A percentile compares a stretch with the other conserved stretches of the same genome.
Evolutionary conservation across 257 asterid species (phyloP).

Genomic region (Primulina tabacum): DNA sequence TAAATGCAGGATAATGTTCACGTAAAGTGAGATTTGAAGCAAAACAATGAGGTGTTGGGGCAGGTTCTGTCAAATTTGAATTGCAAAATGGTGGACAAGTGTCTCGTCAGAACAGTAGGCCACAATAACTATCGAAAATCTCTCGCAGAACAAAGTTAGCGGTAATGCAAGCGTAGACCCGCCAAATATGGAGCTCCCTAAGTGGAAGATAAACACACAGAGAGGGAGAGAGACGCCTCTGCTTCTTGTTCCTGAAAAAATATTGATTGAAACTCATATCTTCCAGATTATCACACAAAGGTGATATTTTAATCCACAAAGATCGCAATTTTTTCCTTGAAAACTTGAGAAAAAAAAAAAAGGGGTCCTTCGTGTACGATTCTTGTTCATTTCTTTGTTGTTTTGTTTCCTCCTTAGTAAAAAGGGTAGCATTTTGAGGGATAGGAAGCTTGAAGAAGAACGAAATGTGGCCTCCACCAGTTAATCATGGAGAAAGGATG

Average conservation of each 20-base stretch:
- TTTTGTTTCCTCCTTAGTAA: neutral
- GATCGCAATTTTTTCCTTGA: slow-evolving; percentile 1
- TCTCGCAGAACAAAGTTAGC: slow-evolving; percentile 23
- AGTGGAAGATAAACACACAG: slow-evolving; percentile 15
- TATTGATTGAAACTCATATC: slow-evolving; percentile 22
- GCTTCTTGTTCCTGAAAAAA: slow-evolving; percentile 16
- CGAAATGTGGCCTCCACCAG: slow-evolving; percentile 33
- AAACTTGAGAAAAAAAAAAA: neutral
- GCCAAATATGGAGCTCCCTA: slow-evolving; percentile 53
- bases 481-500: slow-evolving; percentile 28
- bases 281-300: slow-evolving; percentile 21
- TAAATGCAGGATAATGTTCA: too few species aligned
- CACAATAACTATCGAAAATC: slow-evolving; percentile 26
- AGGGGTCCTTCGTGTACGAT: neutral
- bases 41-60: too few species aligned
- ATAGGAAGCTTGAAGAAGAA: slow-evolving; percentile 3
- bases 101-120: slow-evolving; percentile 31
- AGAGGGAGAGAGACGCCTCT: slow-evolving; percentile 20
- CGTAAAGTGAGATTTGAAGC: too few species aligned
- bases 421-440: slow-evolving; percentile 11
- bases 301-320: neutral
- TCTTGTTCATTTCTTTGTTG: neutral
- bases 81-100: slow-evolving; percentile 6
- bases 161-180: slow-evolving; percentile 36
- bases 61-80: too few species aligned